A percentile compares a stretch with the other conserved stretches of the same genome.
Conservation (phyloP, 176 grass and related monocot species). For the Stipa capillata region DNA sequence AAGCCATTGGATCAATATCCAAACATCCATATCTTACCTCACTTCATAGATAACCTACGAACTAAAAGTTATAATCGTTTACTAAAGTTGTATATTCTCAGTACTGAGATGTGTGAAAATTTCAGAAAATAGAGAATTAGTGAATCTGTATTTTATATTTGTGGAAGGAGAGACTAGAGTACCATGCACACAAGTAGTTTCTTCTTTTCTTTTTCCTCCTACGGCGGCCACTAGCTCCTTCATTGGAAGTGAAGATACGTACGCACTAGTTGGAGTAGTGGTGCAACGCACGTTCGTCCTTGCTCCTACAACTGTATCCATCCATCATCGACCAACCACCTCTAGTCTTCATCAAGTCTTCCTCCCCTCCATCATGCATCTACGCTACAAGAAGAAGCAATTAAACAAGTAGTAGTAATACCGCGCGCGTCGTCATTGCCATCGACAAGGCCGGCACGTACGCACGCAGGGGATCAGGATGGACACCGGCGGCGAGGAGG, state of each 20-base stretch:
- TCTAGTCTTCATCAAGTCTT: not conserved
- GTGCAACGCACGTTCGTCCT: conserved; percentile 26
- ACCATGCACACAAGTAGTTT: not conserved
- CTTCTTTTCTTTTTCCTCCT: not conserved
- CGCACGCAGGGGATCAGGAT: not conserved
- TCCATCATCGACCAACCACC: not conserved
- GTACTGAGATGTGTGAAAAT: no score
- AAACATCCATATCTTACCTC: no score
- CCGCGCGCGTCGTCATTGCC: not conserved
- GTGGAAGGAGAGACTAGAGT: no score
- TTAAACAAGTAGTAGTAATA: no score
- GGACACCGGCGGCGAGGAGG: not conserved
- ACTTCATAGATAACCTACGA: no score
- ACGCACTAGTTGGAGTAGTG: conserved; percentile 12
- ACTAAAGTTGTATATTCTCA: no score
- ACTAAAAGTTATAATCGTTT: no score
- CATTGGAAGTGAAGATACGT: conserved; percentile 8
- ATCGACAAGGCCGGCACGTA: not conserved
- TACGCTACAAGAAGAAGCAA: not conserved
- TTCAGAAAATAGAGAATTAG: no score
- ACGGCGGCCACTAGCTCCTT: not conserved
- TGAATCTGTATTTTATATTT: no score
- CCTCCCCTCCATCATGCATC: not conserved
- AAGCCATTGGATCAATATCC: no score
- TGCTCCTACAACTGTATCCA: not conserved